Evolutionary conservation across 495 filamentous ascomycete species (phyloP).

Genomic region (Daldinia vernicosa): DNA sequence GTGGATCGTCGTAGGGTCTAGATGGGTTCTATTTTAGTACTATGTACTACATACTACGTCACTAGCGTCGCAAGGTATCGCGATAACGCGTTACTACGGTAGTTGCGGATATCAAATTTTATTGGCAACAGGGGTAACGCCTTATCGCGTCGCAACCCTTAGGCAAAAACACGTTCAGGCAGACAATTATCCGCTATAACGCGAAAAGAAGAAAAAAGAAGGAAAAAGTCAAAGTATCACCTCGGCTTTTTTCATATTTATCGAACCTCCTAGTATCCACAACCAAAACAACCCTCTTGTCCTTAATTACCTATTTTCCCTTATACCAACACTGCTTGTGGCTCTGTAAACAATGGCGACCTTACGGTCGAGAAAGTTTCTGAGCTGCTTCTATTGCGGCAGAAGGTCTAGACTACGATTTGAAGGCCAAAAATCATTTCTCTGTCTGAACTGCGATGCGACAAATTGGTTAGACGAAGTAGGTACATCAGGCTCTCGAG

Average conservation of each 20-base stretch:
- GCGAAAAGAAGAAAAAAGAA: neutral
- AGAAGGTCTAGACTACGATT: constrained; percentile 64
- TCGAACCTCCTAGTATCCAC: neutral
- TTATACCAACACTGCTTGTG: neutral
- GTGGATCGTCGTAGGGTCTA: constrained; percentile 8
- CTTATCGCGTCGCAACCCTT: constrained; percentile 27
- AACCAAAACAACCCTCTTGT: neutral
- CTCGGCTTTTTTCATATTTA: neutral
- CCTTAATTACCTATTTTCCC: neutral
- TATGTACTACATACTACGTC: constrained; percentile 7
- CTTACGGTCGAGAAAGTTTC: constrained; percentile 50
- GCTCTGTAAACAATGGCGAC: constrained; percentile 44
- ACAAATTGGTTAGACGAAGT: constrained; percentile 82
- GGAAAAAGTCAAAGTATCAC: constrained; percentile 11
- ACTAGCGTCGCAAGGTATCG: neutral
- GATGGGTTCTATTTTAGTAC: constrained; percentile 11
- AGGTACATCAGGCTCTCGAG: constrained; percentile 14
- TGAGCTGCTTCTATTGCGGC: constrained; percentile 83
- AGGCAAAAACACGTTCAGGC: constrained; percentile 10
- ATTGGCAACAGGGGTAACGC: neutral
- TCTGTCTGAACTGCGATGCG: constrained; percentile 78
- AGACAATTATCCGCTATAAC: constrained; percentile 18
- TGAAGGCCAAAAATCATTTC: constrained; percentile 65
- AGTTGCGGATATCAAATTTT: constrained; percentile 2
- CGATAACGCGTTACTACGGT: constrained; percentile 15